These are phyloP conservation scores for Raffaelea albimanens DNA, from an alignment of 2,329 filamentous ascomycete species.

Conservation along the genomic window DNA sequence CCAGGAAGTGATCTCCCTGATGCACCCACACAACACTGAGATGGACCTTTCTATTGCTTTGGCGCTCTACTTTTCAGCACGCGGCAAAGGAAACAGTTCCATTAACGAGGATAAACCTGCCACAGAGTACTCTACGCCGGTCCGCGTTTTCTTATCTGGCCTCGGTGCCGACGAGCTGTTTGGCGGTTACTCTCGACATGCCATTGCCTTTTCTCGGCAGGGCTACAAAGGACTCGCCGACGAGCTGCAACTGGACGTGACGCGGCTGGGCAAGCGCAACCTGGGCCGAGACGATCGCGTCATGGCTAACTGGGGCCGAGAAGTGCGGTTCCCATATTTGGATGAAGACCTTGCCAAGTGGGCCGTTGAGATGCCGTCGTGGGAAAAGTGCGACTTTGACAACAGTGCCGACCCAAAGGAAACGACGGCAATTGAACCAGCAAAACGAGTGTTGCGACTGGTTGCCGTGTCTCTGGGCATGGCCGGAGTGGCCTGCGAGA, in stretches of 20 bases:
- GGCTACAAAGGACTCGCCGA: constrained; percentile 65
- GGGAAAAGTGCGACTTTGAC: constrained; percentile 85
- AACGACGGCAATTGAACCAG: constrained; percentile 51
- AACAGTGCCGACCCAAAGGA: too few relatives aligned
- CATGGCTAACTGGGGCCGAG: constrained; percentile 79
- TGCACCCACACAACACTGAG: constrained; percentile 90
- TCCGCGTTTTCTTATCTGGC: constrained; percentile 80
- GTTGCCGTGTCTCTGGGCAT: constrained; percentile 69
- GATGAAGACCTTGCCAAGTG: constrained; percentile 81
- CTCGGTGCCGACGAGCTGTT: constrained; percentile 95
- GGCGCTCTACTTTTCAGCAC: constrained; percentile 89
- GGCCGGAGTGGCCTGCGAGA: constrained; percentile 64
- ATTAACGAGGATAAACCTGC: constrained; percentile 12
- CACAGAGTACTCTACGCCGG: constrained; percentile 40
- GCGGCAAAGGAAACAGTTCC: constrained; percentile 53
- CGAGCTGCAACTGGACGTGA: constrained; percentile 78
- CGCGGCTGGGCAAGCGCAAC: constrained; percentile 84
- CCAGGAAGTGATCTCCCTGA: constrained; percentile 61
- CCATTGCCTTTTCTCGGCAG: constrained; percentile 59
- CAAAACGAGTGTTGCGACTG: constrained; percentile 71
- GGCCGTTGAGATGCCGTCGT: constrained; percentile 64
- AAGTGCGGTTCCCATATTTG: constrained; percentile 82
- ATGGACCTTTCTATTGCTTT: constrained; percentile 96
- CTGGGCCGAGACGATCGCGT: constrained; percentile 88
- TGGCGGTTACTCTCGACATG: constrained; percentile 82